These are phyloP conservation scores for Apocynum venetum DNA, from an alignment of 257 asterid species.

Conservation along the genomic window DNA sequence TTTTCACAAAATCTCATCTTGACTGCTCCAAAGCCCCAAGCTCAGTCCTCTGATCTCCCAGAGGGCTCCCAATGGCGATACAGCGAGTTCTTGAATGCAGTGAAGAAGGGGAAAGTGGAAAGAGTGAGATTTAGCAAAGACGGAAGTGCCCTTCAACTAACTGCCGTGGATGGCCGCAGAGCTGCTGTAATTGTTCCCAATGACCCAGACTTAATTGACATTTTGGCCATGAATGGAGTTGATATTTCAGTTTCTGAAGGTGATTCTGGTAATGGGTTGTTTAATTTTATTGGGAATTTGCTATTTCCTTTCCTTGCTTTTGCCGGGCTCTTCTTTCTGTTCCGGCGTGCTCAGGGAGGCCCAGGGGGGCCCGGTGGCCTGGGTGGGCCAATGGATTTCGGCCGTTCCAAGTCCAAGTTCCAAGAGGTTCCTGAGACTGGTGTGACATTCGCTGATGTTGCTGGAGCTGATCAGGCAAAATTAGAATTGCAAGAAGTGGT, in stretches of 20 bases:
- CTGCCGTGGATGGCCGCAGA: conserved; percentile 88
- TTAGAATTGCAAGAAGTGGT: conserved; percentile 95
- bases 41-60: conserved; percentile 70
- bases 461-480: conserved; percentile 98
- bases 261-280: conserved; percentile 77
- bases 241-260: conserved; percentile 96
- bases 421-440: conserved; percentile 99
- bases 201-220: conserved; percentile 91
- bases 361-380: conserved; percentile 97
- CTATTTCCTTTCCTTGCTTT: conserved; percentile 72
- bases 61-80: conserved; percentile 93
- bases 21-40: conserved; percentile 83
- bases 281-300: conserved; percentile 72
- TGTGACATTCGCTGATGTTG: conserved; percentile 84
- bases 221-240: conserved; percentile 92
- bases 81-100: conserved; percentile 90
- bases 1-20: conserved; percentile 58
- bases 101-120: conserved; percentile 95
- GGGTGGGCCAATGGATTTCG: conserved; percentile 98
- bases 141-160: conserved; percentile 80
- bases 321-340: conserved; percentile 78
- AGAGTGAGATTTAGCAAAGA: conserved; percentile 91
- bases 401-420: conserved; percentile 89
- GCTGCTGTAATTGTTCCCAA: conserved; percentile 83
- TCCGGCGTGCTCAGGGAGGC: conserved; percentile 89